These are phyloP conservation scores for Amesomyces nigricolor DNA, from an alignment of 2,329 filamentous ascomycete species.

Conservation along the genomic window DNA sequence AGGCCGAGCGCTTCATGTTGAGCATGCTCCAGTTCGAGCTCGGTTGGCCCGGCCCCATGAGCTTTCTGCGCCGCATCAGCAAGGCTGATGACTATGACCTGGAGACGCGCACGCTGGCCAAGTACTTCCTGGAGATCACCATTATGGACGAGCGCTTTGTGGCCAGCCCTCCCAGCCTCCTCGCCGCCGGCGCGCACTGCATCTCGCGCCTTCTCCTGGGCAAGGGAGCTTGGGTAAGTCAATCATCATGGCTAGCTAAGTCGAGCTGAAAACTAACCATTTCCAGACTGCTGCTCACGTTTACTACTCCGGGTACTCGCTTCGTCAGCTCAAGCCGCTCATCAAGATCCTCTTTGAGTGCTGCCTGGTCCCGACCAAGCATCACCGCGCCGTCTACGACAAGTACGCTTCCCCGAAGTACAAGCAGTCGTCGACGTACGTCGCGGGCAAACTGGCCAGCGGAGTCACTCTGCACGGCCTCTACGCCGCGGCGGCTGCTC, in stretches of 20 bases:
- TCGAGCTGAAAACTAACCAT: constrained; percentile 32
- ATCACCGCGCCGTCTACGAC: constrained; percentile 82
- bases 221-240: constrained; percentile 88
- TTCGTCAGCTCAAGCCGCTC: constrained; percentile 71
- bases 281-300: constrained; percentile 71
- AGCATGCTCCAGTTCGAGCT: constrained; percentile 94
- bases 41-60: constrained; percentile 98
- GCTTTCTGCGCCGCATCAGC: constrained; percentile 92
- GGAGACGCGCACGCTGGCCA: constrained; percentile 89
- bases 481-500: neutral
- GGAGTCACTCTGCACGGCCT: constrained; percentile 48
- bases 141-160: constrained; percentile 99
- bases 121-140: constrained; percentile 95
- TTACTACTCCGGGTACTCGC: constrained; percentile 91
- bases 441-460: constrained; percentile 65
- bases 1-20: constrained; percentile 97
- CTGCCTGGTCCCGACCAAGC: constrained; percentile 71
- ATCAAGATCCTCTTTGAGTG: constrained; percentile 79
- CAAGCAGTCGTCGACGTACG: constrained; percentile 76
- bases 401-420: constrained; percentile 88
- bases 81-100: constrained; percentile 97
- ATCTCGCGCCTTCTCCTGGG: constrained; percentile 80
- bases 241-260: neutral
- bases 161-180: constrained; percentile 80
- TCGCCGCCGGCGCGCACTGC: constrained; percentile 88